A percentile compares a stretch with the other conserved stretches of the same genome.
Evolutionary conservation across 139 green algal species (phyloP).

Genomic region (Chlorella sorokiniana): DNA sequence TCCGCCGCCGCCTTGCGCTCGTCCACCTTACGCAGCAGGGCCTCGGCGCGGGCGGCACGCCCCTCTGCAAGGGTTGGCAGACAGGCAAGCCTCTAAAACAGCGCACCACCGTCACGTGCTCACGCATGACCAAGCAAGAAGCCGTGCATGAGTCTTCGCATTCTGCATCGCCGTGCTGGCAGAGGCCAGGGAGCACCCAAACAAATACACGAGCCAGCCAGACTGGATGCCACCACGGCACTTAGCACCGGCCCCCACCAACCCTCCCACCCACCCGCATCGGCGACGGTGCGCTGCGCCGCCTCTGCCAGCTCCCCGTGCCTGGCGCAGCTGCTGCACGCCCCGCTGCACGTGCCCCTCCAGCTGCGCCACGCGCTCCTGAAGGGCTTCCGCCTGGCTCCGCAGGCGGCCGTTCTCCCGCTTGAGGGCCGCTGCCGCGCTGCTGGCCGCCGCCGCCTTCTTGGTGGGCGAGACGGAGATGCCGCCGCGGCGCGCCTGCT

Average conservation of each 20-base stretch:
- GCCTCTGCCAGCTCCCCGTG: not conserved
- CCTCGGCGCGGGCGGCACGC: constrained; percentile 9
- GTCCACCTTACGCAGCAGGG: constrained; percentile 31
- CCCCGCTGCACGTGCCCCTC: constrained; percentile 11
- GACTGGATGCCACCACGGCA: too few relatives aligned
- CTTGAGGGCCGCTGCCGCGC: constrained; percentile 2
- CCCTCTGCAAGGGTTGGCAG: constrained; percentile 22
- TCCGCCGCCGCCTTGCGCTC: constrained; percentile 27
- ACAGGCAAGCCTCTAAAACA: not conserved
- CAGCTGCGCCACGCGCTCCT: constrained; percentile 23
- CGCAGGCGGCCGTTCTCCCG: constrained; percentile 20
- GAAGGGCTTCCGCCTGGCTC: constrained; percentile 9
- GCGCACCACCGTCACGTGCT: too few relatives aligned
- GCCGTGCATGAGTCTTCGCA: too few relatives aligned
- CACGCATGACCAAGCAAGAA: too few relatives aligned
- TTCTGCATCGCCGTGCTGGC: too few relatives aligned
- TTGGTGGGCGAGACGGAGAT: not conserved
- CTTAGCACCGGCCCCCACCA: not conserved
- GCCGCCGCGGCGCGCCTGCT: not conserved
- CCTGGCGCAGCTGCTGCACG: constrained; percentile 24
- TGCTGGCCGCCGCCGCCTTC: constrained; percentile 12
- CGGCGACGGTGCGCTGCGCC: not conserved
- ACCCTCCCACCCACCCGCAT: not conserved
- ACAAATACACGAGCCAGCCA: not conserved
- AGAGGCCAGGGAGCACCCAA: too few relatives aligned